Conservation (phyloP, 768 basidiomycete species). For the Tricholoma saponaceum region DNA sequence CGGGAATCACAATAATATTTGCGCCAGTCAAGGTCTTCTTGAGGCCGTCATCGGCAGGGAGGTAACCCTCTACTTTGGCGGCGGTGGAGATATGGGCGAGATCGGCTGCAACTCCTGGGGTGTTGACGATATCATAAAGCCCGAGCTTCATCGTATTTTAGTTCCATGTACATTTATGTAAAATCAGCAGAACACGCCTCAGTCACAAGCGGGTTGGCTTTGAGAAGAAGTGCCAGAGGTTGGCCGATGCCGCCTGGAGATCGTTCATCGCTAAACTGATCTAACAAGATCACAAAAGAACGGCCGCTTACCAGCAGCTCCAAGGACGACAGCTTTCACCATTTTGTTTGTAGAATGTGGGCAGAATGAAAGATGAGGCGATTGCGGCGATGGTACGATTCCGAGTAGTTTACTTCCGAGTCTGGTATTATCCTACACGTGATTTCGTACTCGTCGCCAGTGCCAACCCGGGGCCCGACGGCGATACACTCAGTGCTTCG, state of each 20-base stretch:
- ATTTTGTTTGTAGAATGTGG: constrained; percentile 21
- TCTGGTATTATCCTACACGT: constrained; percentile 13
- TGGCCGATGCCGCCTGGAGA: constrained; percentile 90
- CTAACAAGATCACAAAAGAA: constrained; percentile 1
- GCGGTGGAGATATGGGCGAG: constrained; percentile 90
- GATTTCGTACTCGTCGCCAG: constrained; percentile 5
- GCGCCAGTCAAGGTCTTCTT: constrained; percentile 82
- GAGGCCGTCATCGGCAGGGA: constrained; percentile 76
- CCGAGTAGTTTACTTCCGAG: constrained; percentile 7
- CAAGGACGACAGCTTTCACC: constrained; percentile 91
- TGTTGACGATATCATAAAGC: constrained; percentile 95
- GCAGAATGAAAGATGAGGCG: constrained; percentile 8
- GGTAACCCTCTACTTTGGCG: constrained; percentile 78
- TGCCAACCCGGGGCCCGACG: neutral
- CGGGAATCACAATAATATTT: constrained; percentile 91
- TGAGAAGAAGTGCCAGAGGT: constrained; percentile 89
- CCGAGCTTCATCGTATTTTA: constrained; percentile 49
- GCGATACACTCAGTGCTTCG: constrained; percentile 3
- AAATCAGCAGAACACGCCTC: constrained; percentile 41
- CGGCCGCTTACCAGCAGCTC: constrained; percentile 71
- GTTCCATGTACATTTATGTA: neutral
- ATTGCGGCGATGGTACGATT: constrained; percentile 1
- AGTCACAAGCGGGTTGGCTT: constrained; percentile 77
- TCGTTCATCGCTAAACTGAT: constrained; percentile 1
- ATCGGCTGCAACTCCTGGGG: constrained; percentile 96